Conservation (phyloP, 345 rosid species). For the Limnanthes douglasii region DNA sequence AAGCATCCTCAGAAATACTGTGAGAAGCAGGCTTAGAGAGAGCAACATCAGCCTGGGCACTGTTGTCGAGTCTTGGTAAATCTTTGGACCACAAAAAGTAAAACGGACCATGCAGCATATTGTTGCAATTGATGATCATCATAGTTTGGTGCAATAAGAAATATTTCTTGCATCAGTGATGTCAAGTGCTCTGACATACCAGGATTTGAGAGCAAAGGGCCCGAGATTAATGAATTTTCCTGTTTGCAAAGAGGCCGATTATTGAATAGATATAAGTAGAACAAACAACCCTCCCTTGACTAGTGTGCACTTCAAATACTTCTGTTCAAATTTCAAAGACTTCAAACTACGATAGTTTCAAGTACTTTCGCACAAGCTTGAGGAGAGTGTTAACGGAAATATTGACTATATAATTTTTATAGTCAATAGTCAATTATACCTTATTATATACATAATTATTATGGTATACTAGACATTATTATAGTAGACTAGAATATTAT, state of each 20-base stretch:
- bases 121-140: slow-evolving; percentile 55
- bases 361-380: no score
- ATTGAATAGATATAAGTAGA: no score
- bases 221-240: slow-evolving; percentile 40
- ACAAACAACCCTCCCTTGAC: no score
- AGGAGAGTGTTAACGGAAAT: no score
- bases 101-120: slow-evolving; percentile 78
- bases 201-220: slow-evolving; percentile 45
- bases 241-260: slow-evolving; percentile 20
- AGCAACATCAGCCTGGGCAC: slow-evolving; percentile 14
- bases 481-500: no score
- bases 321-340: no score
- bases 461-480: no score
- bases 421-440: no score
- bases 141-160: slow-evolving; percentile 63
- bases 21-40: slow-evolving; percentile 28
- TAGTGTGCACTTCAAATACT: no score
- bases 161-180: slow-evolving; percentile 63
- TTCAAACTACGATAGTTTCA: no score
- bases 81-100: slow-evolving; percentile 64
- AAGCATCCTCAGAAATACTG: slow-evolving; percentile 43
- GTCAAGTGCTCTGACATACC: slow-evolving; percentile 36
- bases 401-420: no score
- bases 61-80: slow-evolving; percentile 12
- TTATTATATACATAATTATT: no score